Evolutionary conservation across 2,329 filamentous ascomycete genomes (phyloP), one percentile per base, ranked within the genome.

Genomic region (Pseudocercospora musae): DNA sequence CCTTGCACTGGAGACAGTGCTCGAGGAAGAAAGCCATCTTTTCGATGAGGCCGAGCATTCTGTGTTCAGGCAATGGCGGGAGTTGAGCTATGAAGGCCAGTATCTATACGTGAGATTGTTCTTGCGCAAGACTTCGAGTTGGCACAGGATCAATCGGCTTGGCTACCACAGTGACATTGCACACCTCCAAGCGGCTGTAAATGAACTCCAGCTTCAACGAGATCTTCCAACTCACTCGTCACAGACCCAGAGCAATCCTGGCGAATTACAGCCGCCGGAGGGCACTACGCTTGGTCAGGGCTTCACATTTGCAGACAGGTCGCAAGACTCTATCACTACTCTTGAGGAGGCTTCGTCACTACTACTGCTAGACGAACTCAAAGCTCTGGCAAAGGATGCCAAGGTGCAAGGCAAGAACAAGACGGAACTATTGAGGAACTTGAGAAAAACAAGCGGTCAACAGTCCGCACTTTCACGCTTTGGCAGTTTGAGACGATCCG

Each of bases 101-200:
- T 98, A 96, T 76, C 77, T 99, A 86, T 97, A 97, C 77, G 93
- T 98, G 13, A 87, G 95, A 21, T 80, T 99, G 1, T 99, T 99
- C 72, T 81, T 99, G 2, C 87, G 95, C 52, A 99, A 99, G 75
- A 92, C 91, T 1, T 90, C 90, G 21, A 87, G 88, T 1, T 99
- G 95, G 95, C 92, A 97, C 79, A 88, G 95, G 9, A 84, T 92
- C 66, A 86, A 84, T 70, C 86, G 87, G 21, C 78, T 99, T 25
- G 86, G 87, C 1, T 97, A 97, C 71, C 86, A 94, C 71, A 85
- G 87, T 66, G 93, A 98, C 73, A 89, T 99, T 64, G 84, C 88
- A 49, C 86, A 97, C 73, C 80, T 93, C 42, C 80, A 87, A 13
- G 73, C 78, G 13, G 89, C 91, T 1, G 87, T 92, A 3, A 75